These are phyloP conservation scores for Phytophthora brassicae DNA, from an alignment of 352 stramenopile genomes.

Conservation along the genomic window DNA sequence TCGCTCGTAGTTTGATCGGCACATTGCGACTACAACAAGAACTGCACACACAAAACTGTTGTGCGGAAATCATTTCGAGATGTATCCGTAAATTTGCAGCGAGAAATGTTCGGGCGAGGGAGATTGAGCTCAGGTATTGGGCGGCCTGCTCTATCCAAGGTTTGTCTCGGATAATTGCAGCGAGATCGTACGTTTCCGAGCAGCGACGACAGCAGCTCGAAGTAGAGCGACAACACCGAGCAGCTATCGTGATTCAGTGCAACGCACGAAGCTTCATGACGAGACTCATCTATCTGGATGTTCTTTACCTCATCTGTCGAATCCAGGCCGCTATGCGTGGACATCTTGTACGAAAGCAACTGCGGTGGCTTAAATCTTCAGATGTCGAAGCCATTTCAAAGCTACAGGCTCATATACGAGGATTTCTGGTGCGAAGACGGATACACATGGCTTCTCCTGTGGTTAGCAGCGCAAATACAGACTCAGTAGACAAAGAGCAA, in stretches of 20 bases:
- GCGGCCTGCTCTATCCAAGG: conserved; percentile 54
- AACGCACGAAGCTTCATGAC: conserved; percentile 58
- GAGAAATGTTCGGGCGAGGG: conserved; percentile 26
- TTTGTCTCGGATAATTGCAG: conserved; percentile 33
- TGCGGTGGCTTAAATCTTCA: conserved; percentile 49
- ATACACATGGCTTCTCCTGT: background rate
- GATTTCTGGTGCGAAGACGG: conserved; percentile 27
- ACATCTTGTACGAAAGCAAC: conserved; percentile 55
- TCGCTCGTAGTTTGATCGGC: conserved; percentile 24
- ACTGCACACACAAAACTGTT: conserved; percentile 18
- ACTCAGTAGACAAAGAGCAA: conserved; percentile 3
- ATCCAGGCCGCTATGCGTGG: conserved; percentile 75
- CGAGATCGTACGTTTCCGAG: conserved; percentile 14
- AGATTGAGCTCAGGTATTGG: conserved; percentile 32
- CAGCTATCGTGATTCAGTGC: conserved; percentile 57
- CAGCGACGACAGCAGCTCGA: conserved; percentile 12
- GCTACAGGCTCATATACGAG: conserved; percentile 53
- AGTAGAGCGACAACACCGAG: conserved; percentile 21
- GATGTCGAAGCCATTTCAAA: conserved; percentile 48
- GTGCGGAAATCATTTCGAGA: conserved; percentile 43
- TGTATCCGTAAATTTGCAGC: conserved; percentile 38
- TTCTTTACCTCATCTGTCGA: conserved; percentile 77
- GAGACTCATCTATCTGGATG: conserved; percentile 77
- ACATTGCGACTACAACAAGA: conserved; percentile 23
- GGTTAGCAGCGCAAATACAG: background rate